Conservation (phyloP, 306 rosid species). For the Vigna mungo region DNA sequence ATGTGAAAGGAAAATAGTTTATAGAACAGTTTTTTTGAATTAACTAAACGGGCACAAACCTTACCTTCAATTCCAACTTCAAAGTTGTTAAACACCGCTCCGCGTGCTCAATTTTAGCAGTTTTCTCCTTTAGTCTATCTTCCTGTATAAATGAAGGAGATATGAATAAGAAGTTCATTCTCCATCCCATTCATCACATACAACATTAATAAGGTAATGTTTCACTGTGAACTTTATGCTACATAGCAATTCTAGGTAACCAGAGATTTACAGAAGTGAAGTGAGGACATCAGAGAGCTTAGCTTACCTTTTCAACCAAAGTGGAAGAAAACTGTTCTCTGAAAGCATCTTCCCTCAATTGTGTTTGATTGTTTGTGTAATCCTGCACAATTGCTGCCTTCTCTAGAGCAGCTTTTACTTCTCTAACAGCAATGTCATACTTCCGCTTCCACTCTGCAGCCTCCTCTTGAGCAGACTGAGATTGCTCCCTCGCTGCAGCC, state of each 20-base stretch:
- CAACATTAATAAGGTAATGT: not conserved
- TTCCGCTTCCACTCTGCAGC: slow-evolving; percentile 91
- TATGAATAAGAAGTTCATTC: not conserved
- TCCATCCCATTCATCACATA: slow-evolving; percentile 16
- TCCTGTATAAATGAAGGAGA: slow-evolving; percentile 59
- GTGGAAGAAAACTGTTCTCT: slow-evolving; percentile 69
- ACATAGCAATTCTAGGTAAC: not conserved
- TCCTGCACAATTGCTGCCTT: slow-evolving; percentile 80
- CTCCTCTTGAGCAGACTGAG: slow-evolving; percentile 85
- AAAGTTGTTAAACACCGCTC: slow-evolving; percentile 74
- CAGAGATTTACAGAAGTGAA: not conserved
- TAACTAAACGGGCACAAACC: slow-evolving; percentile 31
- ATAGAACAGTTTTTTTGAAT: not conserved
- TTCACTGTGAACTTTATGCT: not conserved
- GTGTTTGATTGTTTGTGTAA: slow-evolving; percentile 70
- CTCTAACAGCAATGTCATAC: slow-evolving; percentile 75
- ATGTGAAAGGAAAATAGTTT: not conserved
- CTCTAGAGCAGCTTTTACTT: slow-evolving; percentile 84
- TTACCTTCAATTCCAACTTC: slow-evolving; percentile 70
- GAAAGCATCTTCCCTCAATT: slow-evolving; percentile 77
- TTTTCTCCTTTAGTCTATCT: slow-evolving; percentile 63
- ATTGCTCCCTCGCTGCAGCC: slow-evolving; percentile 81
- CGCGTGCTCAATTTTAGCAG: slow-evolving; percentile 61
- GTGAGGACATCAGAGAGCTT: slow-evolving; percentile 6
- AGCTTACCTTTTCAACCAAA: slow-evolving; percentile 72